Percentiles rank a stretch among this genome's conserved stretches.
These are phyloP conservation scores for Neofusicoccum parvum DNA, from an alignment of 2,329 filamentous ascomycete species.

Conservation along the genomic window DNA sequence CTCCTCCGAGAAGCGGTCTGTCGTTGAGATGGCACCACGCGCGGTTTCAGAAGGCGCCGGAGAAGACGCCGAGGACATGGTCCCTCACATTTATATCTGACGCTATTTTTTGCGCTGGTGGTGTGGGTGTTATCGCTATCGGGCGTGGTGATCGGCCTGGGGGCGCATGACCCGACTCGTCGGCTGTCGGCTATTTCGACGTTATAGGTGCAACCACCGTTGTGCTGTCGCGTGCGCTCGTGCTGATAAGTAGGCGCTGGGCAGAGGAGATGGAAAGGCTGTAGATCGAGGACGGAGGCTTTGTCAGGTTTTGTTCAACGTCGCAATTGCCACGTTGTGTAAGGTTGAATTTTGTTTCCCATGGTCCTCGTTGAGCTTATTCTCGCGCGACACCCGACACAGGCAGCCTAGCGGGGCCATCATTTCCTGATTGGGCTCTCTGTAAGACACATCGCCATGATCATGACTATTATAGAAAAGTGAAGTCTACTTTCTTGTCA, in stretches of 20 bases:
- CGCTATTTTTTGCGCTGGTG: neutral
- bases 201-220: neutral
- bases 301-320: too few relatives aligned
- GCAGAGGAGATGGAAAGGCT: neutral
- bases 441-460: neutral
- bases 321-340: too few relatives aligned
- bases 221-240: neutral
- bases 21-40: too few relatives aligned
- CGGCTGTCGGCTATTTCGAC: conserved; percentile 11
- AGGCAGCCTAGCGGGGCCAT: neutral
- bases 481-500: too few relatives aligned
- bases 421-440: neutral
- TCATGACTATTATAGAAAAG: too few relatives aligned
- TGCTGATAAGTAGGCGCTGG: neutral
- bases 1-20: too few relatives aligned
- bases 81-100: neutral
- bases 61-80: neutral
- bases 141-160: neutral
- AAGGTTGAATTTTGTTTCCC: too few relatives aligned
- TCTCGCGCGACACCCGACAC: neutral
- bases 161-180: neutral
- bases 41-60: neutral
- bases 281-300: too few relatives aligned
- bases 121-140: conserved; percentile 9
- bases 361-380: neutral